Evolutionary conservation across 257 asterid genomes (phyloP), one percentile per base, ranked within the genome.

Genomic region (Solanum tarapatanum): DNA sequence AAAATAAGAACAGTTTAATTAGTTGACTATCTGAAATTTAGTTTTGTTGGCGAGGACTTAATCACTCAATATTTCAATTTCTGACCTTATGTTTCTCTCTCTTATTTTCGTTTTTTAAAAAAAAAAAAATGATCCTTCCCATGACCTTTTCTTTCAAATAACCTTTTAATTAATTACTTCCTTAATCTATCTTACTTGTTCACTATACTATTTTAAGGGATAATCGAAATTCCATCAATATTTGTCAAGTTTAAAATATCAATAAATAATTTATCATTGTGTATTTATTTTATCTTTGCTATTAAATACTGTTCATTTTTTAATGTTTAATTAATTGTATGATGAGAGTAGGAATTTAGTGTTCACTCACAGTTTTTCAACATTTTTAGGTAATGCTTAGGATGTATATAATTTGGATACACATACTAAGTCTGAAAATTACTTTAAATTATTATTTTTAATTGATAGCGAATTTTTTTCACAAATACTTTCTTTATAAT

Each of bases 201-300:
- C 1, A 6, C 23, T 5, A 2, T 51, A 16, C 0, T 51, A 51
- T 51, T 51, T 51, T 51, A 3, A 6, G 1, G 21, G 3, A 51
- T 51, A 51, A 51, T 51, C 0, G 0, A 51, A 51, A 0, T 51
- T 12, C 0, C 17, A 43, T 1, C 1, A 45, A 12, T 45, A 45
- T 0, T 45, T 51, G 0, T 51, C 0, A 0, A 2, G 0, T 51
- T 17, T 51, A 2, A 51, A 48, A 13, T 2, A 51, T 51, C 0
- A 51, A 51, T 16, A 1, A 6, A 51, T 51, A 17, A 51, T 51
- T 16, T 6, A 6, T 51, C 0, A 51, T 51, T 51, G 1, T 17
- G 1, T 17, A 0, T 51, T 51, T 51, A 51, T 51, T 51, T 51
- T 51, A 16, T 6, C 0, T 0, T 51, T 51, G 0, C 23, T 51